Base-by-base conservation (phyloP, 768 basidiomycete genomes). In the Coprinopsis cinerea region DNA sequence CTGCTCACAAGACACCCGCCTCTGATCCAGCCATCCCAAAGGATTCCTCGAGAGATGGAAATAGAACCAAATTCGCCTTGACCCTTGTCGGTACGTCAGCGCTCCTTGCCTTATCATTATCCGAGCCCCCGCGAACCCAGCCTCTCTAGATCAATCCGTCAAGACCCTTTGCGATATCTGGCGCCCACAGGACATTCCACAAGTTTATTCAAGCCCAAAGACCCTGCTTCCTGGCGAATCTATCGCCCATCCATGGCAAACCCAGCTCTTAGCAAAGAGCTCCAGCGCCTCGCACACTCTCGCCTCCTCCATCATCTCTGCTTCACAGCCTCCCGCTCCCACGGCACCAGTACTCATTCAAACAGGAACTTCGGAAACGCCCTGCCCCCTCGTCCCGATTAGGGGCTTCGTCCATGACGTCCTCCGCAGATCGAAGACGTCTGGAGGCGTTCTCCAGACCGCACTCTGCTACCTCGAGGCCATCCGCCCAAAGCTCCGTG, bases 381-480 rank as follows among this genome's bases (percentile, higher is more conserved):
- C 66, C 45, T 56, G 61, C 54, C 70, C 73, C 41, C 61, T 80
- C 15, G 68, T 80, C 6, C 83, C 86, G 6, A 76, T 90, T 55
- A 83, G 78, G 55, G 73, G 76, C 3, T 95, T 95, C 58, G 88
- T 95, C 24, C 86, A 90, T 61, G 91, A 95, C 66, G 87, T 93
- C 6, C 75, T 95, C 13, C 78, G 88, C 45, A 85, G 92, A 30
- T 92, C 89, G 11, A 79, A 88, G 41, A 93, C 91, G 0, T 87
- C 88, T 3, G 87, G 84, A 36, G 80, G 77, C 37, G 88, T 92
- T 2, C 74, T 95, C 6, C 91, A 94, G 62, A 88, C 90, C 0
- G 92, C 92, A 0, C 68, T 92, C 0, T 91, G 92, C 62, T 94
- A 93, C 61, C 70, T 94, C 11, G 89, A 92, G 64, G 89, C 86